Percentiles rank a stretch among this genome's conserved stretches.
Conservation (phyloP, 129 eudicot species). For the Helichrysum umbraculigerum region DNA sequence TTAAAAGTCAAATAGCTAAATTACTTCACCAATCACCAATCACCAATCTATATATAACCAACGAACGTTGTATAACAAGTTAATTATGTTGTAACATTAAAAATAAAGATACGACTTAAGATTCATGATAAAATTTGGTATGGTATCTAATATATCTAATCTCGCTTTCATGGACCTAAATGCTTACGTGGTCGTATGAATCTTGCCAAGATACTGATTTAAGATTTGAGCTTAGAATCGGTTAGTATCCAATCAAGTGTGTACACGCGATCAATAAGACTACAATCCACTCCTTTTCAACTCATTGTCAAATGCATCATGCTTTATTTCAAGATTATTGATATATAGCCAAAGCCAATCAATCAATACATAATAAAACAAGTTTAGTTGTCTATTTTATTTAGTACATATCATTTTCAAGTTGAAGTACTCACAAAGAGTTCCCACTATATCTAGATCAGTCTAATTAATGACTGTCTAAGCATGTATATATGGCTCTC, state of each 20-base stretch:
- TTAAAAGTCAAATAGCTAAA: neutral
- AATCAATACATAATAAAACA: slow-evolving; percentile 14
- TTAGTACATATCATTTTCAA: neutral
- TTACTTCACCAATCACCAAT: neutral
- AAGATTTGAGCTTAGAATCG: slow-evolving; percentile 4
- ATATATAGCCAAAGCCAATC: slow-evolving; percentile 20
- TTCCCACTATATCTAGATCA: neutral
- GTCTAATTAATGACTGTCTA: neutral
- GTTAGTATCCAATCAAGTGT: slow-evolving; percentile 8
- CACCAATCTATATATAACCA: neutral
- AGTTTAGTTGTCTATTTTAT: slow-evolving; percentile 1
- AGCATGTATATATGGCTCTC: slow-evolving; percentile 11
- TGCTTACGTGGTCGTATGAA: slow-evolving; percentile 20
- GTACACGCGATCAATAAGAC: neutral
- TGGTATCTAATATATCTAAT: neutral
- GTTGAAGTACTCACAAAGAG: neutral
- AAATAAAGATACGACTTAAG: slow-evolving; percentile 15
- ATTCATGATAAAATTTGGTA: neutral
- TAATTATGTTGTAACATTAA: neutral
- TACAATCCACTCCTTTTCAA: slow-evolving; percentile 27
- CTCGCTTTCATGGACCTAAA: slow-evolving; percentile 3
- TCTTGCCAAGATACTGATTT: neutral
- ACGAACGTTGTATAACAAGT: neutral
- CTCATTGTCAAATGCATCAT: slow-evolving; percentile 32
- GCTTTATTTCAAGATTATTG: slow-evolving; percentile 23